Evolutionary conservation across 176 grass and related monocot genomes (phyloP).

Genomic region (Eragrostis curvula): DNA sequence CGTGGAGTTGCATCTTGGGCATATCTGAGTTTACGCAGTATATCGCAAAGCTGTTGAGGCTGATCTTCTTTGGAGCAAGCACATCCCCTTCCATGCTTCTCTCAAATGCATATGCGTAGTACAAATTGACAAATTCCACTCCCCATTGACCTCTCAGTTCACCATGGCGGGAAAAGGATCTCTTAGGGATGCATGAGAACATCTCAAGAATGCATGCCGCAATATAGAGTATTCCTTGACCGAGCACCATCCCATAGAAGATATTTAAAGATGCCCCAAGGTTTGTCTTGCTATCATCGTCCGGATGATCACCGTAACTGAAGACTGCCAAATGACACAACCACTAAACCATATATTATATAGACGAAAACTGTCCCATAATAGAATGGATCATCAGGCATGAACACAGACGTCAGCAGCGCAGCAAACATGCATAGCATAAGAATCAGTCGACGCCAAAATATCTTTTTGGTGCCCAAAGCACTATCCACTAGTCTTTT

Average conservation of each 20-base stretch:
- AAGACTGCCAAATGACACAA: too few relatives aligned
- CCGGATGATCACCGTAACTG: background rate
- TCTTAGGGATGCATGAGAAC: conserved; percentile 16
- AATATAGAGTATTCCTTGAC: conserved; percentile 18
- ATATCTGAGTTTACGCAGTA: background rate
- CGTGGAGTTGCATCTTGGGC: conserved; percentile 1
- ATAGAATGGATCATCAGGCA: too few relatives aligned
- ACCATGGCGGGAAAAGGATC: background rate
- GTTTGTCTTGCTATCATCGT: background rate
- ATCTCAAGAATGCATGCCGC: background rate
- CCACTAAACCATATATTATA: too few relatives aligned
- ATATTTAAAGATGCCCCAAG: background rate
- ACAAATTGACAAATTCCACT: background rate
- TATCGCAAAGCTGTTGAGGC: conserved; percentile 18
- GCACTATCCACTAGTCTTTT: background rate
- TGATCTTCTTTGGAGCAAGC: conserved; percentile 7
- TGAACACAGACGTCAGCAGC: background rate
- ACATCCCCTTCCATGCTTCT: background rate
- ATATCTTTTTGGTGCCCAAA: background rate
- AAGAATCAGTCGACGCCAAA: background rate
- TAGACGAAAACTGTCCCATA: too few relatives aligned
- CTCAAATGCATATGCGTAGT: conserved; percentile 16
- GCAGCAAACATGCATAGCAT: background rate
- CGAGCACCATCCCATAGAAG: conserved; percentile 26
- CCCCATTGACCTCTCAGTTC: background rate